Base-by-base conservation (phyloP, 352 stramenopile species). In the Phytophthora crassamura region DNA sequence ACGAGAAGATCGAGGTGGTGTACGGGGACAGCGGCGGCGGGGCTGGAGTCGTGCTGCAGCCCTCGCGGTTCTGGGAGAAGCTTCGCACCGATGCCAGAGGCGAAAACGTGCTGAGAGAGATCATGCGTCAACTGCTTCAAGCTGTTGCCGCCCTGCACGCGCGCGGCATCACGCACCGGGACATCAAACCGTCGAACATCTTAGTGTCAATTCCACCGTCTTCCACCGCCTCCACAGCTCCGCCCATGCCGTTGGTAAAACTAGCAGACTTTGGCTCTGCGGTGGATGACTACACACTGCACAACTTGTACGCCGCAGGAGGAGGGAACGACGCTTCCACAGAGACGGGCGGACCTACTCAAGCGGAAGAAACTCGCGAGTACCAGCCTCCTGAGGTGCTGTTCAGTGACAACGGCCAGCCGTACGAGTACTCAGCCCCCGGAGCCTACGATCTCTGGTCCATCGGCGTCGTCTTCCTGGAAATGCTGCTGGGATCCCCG, bases 381-480 rank as follows among this genome's bases (percentile, higher is more conserved):
- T 99, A 99, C 74, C 90, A 97, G 50, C 93, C 95, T 32, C 97
- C 97, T 5, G 96, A 99, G 64, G 88, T 94, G n/a, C 56, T 94
- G 7, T 91, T 93, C 56, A 83, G 74, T 43, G 72, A 79, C 35
- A 69, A 74, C 52, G 75, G 76, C 1, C 71, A 75, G 48, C 81
- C 84, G 8, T 94, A 91, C 64, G 79, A 93, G 61, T 82, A 74
- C 41, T 66, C 59, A 34, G 56, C 67, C 7, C 86, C 91, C 2
- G 67, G 86, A 22, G 75, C 84, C n/a, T 97, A 97, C 61, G 91
- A 97, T 38, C 72, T 97, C 45, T 97, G 91, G 91, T 96, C 88
- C n/a, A 87, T 99, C 5, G 97, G 96, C 3, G 92, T 99, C 53
- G 82, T 99, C 28, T 96, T 98, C 22, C 73, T 99, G n/a, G 97